A percentile compares a stretch with the other conserved stretches of the same genome.
Evolutionary conservation across 179 eudicot genomes (phyloP).

Genomic region (Corrigiola litoralis): DNA sequence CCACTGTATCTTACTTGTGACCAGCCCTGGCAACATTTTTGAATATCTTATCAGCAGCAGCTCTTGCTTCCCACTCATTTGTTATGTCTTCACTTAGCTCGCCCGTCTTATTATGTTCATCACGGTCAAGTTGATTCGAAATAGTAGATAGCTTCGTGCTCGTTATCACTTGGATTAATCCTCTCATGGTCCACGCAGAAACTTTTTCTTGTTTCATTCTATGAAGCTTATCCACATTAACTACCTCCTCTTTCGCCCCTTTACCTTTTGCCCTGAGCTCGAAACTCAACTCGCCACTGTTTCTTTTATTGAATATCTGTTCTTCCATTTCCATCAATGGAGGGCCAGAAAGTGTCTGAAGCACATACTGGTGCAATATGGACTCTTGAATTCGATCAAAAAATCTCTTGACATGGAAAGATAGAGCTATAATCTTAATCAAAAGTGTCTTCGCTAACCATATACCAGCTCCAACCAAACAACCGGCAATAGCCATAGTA

Average conservation of each 20-base stretch:
- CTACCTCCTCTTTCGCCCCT: slow-evolving; percentile 46
- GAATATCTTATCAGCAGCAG: slow-evolving; percentile 56
- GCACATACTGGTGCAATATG: slow-evolving; percentile 65
- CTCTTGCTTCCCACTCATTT: slow-evolving; percentile 67
- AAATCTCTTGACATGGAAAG: slow-evolving; percentile 68
- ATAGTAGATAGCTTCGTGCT: slow-evolving; percentile 54
- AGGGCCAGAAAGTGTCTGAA: slow-evolving; percentile 68
- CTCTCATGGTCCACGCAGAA: slow-evolving; percentile 82
- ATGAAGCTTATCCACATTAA: slow-evolving; percentile 64
- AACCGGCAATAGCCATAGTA: slow-evolving; percentile 57
- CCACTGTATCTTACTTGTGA: slow-evolving; percentile 41
- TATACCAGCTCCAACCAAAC: slow-evolving; percentile 55
- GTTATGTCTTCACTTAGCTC: slow-evolving; percentile 50
- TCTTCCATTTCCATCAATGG: slow-evolving; percentile 39
- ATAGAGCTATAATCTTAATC: slow-evolving; percentile 54
- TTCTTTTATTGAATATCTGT: slow-evolving; percentile 9
- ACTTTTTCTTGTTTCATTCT: slow-evolving; percentile 55
- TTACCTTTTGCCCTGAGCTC: slow-evolving; percentile 31
- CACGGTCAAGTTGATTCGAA: slow-evolving; percentile 41
- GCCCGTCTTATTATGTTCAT: slow-evolving; percentile 35
- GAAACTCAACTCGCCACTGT: slow-evolving; percentile 47
- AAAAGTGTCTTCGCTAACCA: slow-evolving; percentile 69
- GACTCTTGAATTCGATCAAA: slow-evolving; percentile 85
- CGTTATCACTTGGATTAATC: slow-evolving; percentile 53
- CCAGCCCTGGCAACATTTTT: slow-evolving; percentile 61